Base-by-base conservation (phyloP, 164 flowering plant genomes). In the Aristolochia contorta region DNA sequence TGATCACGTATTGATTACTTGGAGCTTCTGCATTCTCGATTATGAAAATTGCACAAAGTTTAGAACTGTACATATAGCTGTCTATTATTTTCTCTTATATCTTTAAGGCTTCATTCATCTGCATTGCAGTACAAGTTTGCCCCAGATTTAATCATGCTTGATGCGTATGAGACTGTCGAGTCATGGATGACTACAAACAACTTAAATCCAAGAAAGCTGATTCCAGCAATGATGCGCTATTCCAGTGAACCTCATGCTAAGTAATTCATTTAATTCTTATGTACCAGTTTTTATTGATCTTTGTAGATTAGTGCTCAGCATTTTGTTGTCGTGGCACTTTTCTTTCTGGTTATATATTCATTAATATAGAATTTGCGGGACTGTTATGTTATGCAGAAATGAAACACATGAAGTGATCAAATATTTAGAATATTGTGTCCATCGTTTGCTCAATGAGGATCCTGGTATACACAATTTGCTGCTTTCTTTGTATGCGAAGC, bases 181-280 rank as follows among this genome's bases (percentile, higher is more conserved):
- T 79, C 95, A 59, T 94, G 99, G 99, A 88, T 94, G 93, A 62
- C 71, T 65, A 86, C 79, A 50, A 86, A 78, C 66, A 78, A 87
- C 65, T 77, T 94, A 64, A 84, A 91, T 63, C 96, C 97, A 23
- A 88, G 99, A 74, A 84, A 85, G 72, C 73, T 94, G 69, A 94
- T 94, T 76, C 97, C 99, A 62, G 99, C 99, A 68, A 91, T 94
- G 99, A 91, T 94, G 99, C 91, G 96, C 61, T 91, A 94, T 78
- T 86, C 95, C 70, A 91, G 89, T 76, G 97, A 94, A 82, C 96
- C 99, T 68, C 99, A 89, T 83, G 91, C 97, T 47, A 94, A 85
- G 99, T 93, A 90, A 77, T 67, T 58, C 59, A 8, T 18, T 41
- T 37, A 3, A 10, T 10, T 6, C 43, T 37, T 37, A 32, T 7